phyloP scores from a whole-genome alignment of 2,329 filamentous ascomycete species.

The Curvularia sp. region DNA sequence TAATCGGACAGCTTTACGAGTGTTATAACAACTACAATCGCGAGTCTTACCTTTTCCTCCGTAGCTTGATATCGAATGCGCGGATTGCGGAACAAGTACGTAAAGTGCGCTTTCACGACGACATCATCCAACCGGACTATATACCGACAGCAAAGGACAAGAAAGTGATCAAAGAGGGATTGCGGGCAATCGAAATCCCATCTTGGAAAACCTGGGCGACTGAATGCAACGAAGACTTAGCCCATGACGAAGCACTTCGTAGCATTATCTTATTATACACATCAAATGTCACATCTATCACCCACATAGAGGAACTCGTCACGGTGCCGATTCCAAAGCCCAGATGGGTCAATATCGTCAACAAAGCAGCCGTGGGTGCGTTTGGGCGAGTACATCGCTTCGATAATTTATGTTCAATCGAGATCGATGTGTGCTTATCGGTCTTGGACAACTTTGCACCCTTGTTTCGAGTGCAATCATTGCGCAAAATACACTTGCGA shows the following conservation, averaged over 20 bases:
- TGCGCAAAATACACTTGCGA: constrained; percentile 26
- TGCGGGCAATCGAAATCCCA: constrained; percentile 26
- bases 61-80: constrained; percentile 31
- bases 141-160: constrained; percentile 34
- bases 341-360: constrained; percentile 33
- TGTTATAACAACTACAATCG: constrained; percentile 32
- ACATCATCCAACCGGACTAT: constrained; percentile 19
- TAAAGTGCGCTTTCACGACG: constrained; percentile 25
- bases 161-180: constrained; percentile 35
- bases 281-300: constrained; percentile 28
- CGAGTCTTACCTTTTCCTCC: constrained; percentile 40
- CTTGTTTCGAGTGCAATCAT: constrained; percentile 31
- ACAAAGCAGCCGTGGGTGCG: constrained; percentile 18
- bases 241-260: constrained; percentile 28
- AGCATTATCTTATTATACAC: constrained; percentile 35
- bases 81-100: constrained; percentile 27
- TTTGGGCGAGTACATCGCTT: constrained; percentile 29
- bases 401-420: constrained; percentile 24
- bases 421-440: constrained; percentile 17
- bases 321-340: constrained; percentile 12
- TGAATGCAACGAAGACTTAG: constrained; percentile 25
- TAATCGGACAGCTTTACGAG: constrained; percentile 29
- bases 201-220: constrained; percentile 39
- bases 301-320: neutral
- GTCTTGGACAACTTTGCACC: constrained; percentile 27